A percentile compares a stretch with the other conserved stretches of the same genome.
phyloP scores from a whole-genome alignment of 208 protist species.

The Trypanosoma avium region DNA sequence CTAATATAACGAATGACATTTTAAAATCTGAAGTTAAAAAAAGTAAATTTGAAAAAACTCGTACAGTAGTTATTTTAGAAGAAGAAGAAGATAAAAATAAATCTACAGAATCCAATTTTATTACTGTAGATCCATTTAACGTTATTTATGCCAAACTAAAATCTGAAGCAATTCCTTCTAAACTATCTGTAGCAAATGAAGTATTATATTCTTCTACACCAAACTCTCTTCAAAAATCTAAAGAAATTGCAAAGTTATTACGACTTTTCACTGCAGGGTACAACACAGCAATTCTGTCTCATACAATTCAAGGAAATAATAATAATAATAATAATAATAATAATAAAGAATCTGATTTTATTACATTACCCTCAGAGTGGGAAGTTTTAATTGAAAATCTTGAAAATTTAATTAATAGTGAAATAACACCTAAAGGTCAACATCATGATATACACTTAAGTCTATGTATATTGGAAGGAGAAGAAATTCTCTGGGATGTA shows the following conservation, averaged over 20 bases:
- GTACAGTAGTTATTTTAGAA: background rate
- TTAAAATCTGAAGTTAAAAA: background rate
- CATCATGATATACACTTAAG: constrained; percentile 8
- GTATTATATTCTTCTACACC: background rate
- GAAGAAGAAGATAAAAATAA: too few relatives aligned
- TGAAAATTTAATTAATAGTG: background rate
- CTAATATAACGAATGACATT: too few relatives aligned
- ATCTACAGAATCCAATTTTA: background rate
- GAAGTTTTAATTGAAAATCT: background rate
- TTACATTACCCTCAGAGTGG: constrained; percentile 3
- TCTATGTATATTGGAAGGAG: background rate
- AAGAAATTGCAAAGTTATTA: background rate
- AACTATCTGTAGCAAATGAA: constrained; percentile 1
- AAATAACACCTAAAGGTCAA: background rate
- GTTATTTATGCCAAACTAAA: background rate
- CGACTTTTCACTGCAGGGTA: background rate
- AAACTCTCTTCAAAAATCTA: background rate
- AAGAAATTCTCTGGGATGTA: background rate
- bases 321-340: background rate
- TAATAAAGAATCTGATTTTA: background rate
- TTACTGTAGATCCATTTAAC: background rate
- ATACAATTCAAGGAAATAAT: background rate
- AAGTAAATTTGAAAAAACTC: background rate
- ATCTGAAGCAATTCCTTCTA: background rate
- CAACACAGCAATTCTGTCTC: background rate